A percentile compares a stretch with the other conserved stretches of the same genome.
These are phyloP conservation scores for Stropharia rugosoannulata DNA, from an alignment of 768 basidiomycete genomes.

Conservation along the genomic window DNA sequence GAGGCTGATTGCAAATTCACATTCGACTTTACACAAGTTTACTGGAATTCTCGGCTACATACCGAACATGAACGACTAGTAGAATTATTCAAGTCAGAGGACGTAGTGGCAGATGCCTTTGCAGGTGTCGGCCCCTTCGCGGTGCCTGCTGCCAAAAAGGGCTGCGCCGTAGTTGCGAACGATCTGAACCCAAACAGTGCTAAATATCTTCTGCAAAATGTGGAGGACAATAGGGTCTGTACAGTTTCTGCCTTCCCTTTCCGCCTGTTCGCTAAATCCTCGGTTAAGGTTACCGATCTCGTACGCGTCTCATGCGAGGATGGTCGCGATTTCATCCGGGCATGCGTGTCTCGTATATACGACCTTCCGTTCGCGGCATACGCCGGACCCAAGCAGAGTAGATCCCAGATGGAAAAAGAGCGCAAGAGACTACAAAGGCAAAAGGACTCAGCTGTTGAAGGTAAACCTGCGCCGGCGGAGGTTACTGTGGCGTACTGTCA, in stretches of 20 bases:
- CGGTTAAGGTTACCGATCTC: slow-evolving; percentile 60
- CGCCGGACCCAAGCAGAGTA: slow-evolving; percentile 48
- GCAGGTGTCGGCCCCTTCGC: slow-evolving; percentile 98
- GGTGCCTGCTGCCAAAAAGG: slow-evolving; percentile 89
- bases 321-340: slow-evolving; percentile 81
- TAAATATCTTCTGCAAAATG: slow-evolving; percentile 74
- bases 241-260: not conserved
- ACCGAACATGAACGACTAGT: slow-evolving; percentile 91
- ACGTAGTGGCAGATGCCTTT: slow-evolving; percentile 90
- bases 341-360: slow-evolving; percentile 49
- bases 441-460: slow-evolving; percentile 19
- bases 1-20: slow-evolving; percentile 87
- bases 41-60: slow-evolving; percentile 97
- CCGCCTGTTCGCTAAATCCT: slow-evolving; percentile 1
- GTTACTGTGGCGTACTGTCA: slow-evolving; percentile 11
- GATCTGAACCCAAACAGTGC: slow-evolving; percentile 91
- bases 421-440: slow-evolving; percentile 34
- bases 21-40: slow-evolving; percentile 94
- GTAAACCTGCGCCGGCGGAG: slow-evolving; percentile 9
- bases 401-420: slow-evolving; percentile 38
- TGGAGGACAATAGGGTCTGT: slow-evolving; percentile 72
- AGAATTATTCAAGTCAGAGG: slow-evolving; percentile 63
- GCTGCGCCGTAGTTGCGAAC: slow-evolving; percentile 87
- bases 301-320: slow-evolving; percentile 81
- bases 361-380: slow-evolving; percentile 68